Percentiles rank a stretch among this genome's conserved stretches.
phyloP scores from a whole-genome alignment of 306 rosid species.

The Cyclanthera cordifolia region DNA sequence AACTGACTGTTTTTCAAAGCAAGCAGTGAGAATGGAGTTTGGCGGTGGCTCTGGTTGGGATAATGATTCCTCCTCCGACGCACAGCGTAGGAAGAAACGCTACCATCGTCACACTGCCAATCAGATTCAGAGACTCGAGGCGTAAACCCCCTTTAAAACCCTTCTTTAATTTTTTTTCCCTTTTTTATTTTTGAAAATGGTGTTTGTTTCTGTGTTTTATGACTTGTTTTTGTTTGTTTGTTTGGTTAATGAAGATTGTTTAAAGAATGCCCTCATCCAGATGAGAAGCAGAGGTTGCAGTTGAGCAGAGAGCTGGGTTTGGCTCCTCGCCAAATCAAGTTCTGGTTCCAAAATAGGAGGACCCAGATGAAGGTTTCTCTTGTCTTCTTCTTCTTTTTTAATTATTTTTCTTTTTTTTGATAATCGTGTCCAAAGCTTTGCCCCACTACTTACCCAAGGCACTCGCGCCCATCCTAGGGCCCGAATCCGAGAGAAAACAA shows the following conservation, averaged over 20 bases:
- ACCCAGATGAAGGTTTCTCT: slow-evolving; percentile 82
- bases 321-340: slow-evolving; percentile 97
- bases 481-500: no score
- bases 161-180: no score
- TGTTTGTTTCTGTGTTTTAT: neutral
- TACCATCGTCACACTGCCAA: slow-evolving; percentile 91
- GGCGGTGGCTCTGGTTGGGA: slow-evolving; percentile 62
- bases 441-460: no score
- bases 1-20: slow-evolving; percentile 11
- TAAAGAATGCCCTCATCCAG: slow-evolving; percentile 94
- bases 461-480: no score
- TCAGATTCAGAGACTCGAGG: slow-evolving; percentile 93
- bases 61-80: slow-evolving; percentile 40
- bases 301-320: slow-evolving; percentile 78
- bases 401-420: no score
- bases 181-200: neutral
- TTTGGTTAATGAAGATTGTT: slow-evolving; percentile 44
- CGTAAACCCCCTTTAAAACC: slow-evolving; percentile 26
- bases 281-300: slow-evolving; percentile 80
- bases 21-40: slow-evolving; percentile 43
- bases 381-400: neutral
- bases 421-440: no score
- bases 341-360: slow-evolving; percentile 95
- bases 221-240: neutral
- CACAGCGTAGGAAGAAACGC: slow-evolving; percentile 61